Base-by-base conservation (phyloP, 495 filamentous ascomycete species). In the Glarea lozoyensis region DNA sequence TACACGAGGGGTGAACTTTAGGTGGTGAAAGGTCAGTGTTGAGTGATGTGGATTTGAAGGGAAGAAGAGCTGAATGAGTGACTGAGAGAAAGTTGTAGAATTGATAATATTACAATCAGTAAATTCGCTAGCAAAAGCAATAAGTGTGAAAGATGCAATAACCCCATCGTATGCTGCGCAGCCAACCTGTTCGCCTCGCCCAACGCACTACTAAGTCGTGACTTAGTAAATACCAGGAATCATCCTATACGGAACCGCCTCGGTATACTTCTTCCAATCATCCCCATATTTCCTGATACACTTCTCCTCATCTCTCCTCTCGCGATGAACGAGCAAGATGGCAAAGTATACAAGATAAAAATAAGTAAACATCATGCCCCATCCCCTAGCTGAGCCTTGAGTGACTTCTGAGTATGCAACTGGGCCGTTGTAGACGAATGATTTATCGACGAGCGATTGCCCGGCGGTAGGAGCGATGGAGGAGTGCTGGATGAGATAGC, bases 321-420 rank as follows among this genome's bases (percentile, higher is more conserved):
- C 87, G n/a, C 92, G 82, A 58, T 98, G 92, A 41, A 98, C 65
- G 11, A 97, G 72, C 45, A 98, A 63, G 19, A 94, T 62, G 1
- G 82, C 89, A 65, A 97, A 98, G 65, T 97, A 98, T 11, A 93
- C 45, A 41, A 98, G 65, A 66, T 92, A 97, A 60, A 98, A 97
- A 66, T 97, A 97, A 0, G 90, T 94, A 53, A 97, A 69, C 12
- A 90, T 61, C 59, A 88, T 88, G 23, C 84, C 87, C 78, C 79
- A 90, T 2, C 85, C 88, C 47, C 68, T 74, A 17, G 79, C 75
- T 24, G 86, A 80, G 2, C 81, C 85, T 38, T 81, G 79, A 3
- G 86, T 70, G 1, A 84, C 75, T 50, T 80, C 62, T 2, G 48
- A 49, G 33, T 47, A 43, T 13, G 39, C 45, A 40, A 76, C 62